phyloP scores from a whole-genome alignment of 2,329 filamentous ascomycete genomes.

The Talaromyces sp. region DNA sequence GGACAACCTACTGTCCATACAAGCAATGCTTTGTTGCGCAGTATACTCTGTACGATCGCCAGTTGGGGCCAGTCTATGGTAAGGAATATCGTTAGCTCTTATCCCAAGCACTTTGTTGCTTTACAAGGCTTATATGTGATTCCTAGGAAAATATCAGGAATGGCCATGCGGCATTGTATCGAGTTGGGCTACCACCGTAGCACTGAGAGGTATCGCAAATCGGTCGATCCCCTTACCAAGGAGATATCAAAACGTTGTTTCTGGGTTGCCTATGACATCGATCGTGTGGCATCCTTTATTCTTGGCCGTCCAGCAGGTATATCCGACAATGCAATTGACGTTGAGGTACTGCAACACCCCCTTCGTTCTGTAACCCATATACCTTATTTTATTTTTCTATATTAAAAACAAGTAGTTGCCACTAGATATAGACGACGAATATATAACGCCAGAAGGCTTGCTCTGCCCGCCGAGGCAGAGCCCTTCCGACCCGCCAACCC shows the following conservation, averaged over 20 bases:
- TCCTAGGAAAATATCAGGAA: slow-evolving; percentile 25
- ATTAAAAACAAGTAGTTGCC: slow-evolving; percentile 7
- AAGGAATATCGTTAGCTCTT: background rate
- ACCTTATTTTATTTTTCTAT: too few species aligned
- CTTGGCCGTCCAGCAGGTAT: slow-evolving; percentile 26
- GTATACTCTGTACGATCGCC: slow-evolving; percentile 22
- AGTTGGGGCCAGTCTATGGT: slow-evolving; percentile 22
- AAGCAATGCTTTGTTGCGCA: slow-evolving; percentile 17
- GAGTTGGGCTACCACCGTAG: slow-evolving; percentile 32
- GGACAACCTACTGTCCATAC: slow-evolving; percentile 21
- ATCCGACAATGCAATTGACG: slow-evolving; percentile 19
- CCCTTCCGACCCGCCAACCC: slow-evolving; percentile 14
- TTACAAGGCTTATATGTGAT: slow-evolving; percentile 1
- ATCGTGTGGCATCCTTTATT: slow-evolving; percentile 25
- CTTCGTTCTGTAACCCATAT: background rate
- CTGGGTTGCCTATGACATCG: slow-evolving; percentile 30
- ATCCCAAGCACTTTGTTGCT: background rate
- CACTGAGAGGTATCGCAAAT: slow-evolving; percentile 11
- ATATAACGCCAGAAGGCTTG: slow-evolving; percentile 9
- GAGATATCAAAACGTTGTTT: slow-evolving; percentile 29
- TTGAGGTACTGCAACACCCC: slow-evolving; percentile 14
- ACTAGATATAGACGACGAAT: slow-evolving; percentile 11
- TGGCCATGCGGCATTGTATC: slow-evolving; percentile 30
- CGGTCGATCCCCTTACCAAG: slow-evolving; percentile 16
- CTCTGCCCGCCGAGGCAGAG: slow-evolving; percentile 2